Base-by-base conservation (phyloP, 2,329 filamentous ascomycete genomes). In the Calonectria pteridis region DNA sequence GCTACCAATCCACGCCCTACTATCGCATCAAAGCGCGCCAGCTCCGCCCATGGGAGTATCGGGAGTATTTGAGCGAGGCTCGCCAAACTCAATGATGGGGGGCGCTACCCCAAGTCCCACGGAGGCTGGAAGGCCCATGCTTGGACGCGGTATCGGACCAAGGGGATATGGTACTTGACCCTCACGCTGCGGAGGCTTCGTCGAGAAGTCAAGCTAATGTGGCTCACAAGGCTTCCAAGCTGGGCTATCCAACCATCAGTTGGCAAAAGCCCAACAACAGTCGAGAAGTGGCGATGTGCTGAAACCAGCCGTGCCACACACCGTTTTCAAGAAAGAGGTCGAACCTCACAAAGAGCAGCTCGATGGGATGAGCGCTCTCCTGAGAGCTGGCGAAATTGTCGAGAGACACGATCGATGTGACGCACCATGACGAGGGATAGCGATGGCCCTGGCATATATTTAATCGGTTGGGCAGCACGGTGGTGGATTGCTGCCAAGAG, bases 371-470 rank as follows among this genome's bases (percentile, higher is more conserved):
- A 91, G 86, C 73, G 91, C 91, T 9, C 83, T 93, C 14, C 81
- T 92, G 2, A 86, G 86, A 73, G 91, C 91, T 13, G 90, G 90
- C 37, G 90, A 92, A 77, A 89, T 92, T 73, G 89, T 92, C 49
- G 88, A 89, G 71, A 86, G 87, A 51, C 83, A 86, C 66, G 75
- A 77, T 66, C 77, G 76, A 62, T 67, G 77, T 31, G 78, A 77
- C 58, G 67, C 72, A 73, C 67, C 58, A 73, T 76, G 66, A 76
- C 67, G 66, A 67, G 70, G 75, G 67, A 75, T 14, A 11, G 63
- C 55, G 64, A 46, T 10, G 66, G 43, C 23, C 31, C 31, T 9
- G 6, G 18, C 4, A 64, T 62, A 18, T 23, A 28, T 14, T 37
- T 37, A 33, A 28, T 23, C n/a, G 18, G 23, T 14, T 10, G 35